Evolutionary conservation across 192 early-diverging fungal species (phyloP).

Genomic region (Linnemannia schmuckeri): DNA sequence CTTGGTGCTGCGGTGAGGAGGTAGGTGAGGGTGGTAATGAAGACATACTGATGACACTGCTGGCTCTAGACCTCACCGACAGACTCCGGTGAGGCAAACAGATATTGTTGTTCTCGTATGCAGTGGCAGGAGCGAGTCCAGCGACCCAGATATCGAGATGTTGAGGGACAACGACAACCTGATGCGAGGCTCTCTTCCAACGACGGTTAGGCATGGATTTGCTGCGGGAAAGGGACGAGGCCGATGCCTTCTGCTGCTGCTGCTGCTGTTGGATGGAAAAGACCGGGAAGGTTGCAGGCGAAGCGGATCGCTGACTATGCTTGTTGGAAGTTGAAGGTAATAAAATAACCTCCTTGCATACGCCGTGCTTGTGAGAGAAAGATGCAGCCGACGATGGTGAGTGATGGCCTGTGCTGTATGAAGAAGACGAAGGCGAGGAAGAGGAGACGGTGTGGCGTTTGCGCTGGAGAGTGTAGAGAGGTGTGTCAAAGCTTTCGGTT

Average conservation of each 20-base stretch:
- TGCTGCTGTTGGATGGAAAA: slow-evolving; percentile 13
- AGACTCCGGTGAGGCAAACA: not conserved
- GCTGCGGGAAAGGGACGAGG: slow-evolving; percentile 18
- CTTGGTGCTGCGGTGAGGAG: not conserved
- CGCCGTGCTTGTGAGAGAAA: not conserved
- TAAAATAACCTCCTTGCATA: slow-evolving; percentile 4
- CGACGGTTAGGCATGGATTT: slow-evolving; percentile 40
- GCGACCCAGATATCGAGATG: not conserved
- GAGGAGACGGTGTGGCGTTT: slow-evolving; percentile 11
- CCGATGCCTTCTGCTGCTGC: not conserved
- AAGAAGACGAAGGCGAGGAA: not conserved
- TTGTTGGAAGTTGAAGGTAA: slow-evolving; percentile 29
- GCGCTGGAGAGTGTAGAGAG: slow-evolving; percentile 35
- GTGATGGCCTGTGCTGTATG: not conserved
- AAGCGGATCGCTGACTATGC: slow-evolving; percentile 21
- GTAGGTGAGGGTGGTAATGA: not conserved
- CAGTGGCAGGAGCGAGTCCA: not conserved
- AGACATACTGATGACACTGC: not conserved
- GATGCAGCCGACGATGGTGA: not conserved
- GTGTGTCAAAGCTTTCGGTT: slow-evolving; percentile 20
- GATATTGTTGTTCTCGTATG: not conserved
- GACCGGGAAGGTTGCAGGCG: slow-evolving; percentile 21
- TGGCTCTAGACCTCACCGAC: not conserved
- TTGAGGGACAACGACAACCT: not conserved
- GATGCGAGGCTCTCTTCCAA: slow-evolving; percentile 24